Evolutionary conservation across 2,329 filamentous ascomycete genomes (phyloP).

Genomic region (Talaromyces marneffei): DNA sequence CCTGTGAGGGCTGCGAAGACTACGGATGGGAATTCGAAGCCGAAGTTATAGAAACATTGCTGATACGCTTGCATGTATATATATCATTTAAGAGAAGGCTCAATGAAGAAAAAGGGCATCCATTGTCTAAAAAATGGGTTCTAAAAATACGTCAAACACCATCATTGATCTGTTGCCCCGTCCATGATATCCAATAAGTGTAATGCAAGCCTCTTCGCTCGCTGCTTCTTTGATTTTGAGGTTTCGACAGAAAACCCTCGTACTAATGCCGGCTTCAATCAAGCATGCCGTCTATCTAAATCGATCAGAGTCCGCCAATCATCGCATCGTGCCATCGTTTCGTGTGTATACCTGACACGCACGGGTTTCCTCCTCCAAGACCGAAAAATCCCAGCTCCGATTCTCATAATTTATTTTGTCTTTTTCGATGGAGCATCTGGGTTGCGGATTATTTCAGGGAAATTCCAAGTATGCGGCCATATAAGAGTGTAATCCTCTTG

Average conservation of each 20-base stretch:
- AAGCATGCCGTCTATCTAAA: not conserved
- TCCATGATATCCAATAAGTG: not conserved
- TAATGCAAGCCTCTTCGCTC: not conserved
- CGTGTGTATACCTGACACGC: not conserved
- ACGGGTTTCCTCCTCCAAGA: not conserved
- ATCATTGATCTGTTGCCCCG: not conserved
- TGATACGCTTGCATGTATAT: not conserved
- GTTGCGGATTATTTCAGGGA: slow-evolving; percentile 48
- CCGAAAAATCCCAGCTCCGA: not conserved
- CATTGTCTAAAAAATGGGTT: not conserved
- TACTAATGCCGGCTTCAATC: not conserved
- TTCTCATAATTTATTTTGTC: not conserved
- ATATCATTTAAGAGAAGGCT: not conserved
- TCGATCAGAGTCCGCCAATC: not conserved
- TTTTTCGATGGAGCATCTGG: slow-evolving; percentile 7
- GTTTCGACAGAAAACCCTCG: too few species aligned
- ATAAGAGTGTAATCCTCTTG: slow-evolving; percentile 65
- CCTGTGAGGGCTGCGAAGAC: slow-evolving; percentile 21
- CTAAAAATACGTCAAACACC: not conserved
- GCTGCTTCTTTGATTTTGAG: not conserved
- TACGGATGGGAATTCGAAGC: slow-evolving; percentile 10
- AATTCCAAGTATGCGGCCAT: slow-evolving; percentile 60
- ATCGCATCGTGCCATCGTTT: not conserved
- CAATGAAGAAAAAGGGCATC: not conserved
- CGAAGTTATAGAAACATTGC: slow-evolving; percentile 3